These are phyloP conservation scores for Apophysomyces variabilis DNA, from an alignment of 371 early-diverging fungal genomes.

Conservation along the genomic window DNA sequence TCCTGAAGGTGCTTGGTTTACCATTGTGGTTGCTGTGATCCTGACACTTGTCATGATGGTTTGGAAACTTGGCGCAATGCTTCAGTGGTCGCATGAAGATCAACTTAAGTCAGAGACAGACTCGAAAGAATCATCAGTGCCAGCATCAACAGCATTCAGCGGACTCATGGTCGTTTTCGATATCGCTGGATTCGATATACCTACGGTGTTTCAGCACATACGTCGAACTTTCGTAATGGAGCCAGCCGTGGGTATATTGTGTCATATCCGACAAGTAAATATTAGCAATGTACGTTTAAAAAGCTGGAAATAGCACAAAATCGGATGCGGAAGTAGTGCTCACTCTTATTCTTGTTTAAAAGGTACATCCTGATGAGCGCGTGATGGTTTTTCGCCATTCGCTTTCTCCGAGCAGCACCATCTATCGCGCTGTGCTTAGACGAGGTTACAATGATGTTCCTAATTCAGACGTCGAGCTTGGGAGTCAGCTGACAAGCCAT, in stretches of 20 bases:
- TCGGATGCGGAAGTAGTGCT: not conserved
- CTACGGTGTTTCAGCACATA: constrained; percentile 33
- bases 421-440: constrained; percentile 32
- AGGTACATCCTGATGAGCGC: constrained; percentile 23
- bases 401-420: not conserved
- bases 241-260: constrained; percentile 37
- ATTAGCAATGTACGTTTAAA: constrained; percentile 19
- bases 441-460: constrained; percentile 40
- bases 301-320: too few species aligned
- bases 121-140: not conserved
- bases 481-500: constrained; percentile 7
- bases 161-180: constrained; percentile 36
- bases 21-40: constrained; percentile 24
- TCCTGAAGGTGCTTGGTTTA: constrained; percentile 43
- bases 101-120: not conserved
- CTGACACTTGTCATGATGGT: constrained; percentile 30
- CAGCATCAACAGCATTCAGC: constrained; percentile 7
- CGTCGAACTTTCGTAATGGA: constrained; percentile 24
- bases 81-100: constrained; percentile 26
- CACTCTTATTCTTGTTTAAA: too few species aligned
- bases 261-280: constrained; percentile 32
- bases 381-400: constrained; percentile 26
- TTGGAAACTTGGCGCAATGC: constrained; percentile 35
- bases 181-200: constrained; percentile 30
- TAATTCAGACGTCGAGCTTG: constrained; percentile 11